Base-by-base conservation (phyloP, 1,284 basidiomycete genomes). In the Ceratobasidium sp. region DNA sequence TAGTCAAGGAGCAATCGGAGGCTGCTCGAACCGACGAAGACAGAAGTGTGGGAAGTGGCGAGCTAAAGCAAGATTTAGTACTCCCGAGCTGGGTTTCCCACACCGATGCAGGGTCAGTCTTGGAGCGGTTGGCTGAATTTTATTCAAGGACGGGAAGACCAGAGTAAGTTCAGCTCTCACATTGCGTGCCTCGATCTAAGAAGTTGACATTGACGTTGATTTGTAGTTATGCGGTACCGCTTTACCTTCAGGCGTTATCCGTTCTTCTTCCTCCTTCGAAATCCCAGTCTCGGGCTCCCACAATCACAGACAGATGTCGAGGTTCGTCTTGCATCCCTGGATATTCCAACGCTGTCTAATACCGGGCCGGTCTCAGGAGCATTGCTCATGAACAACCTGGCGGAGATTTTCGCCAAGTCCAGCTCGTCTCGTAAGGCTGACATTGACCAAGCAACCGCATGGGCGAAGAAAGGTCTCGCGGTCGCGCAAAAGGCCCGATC, bases 381-480 rank as follows among this genome's bases (percentile, higher is more conserved):
- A 7, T 87, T 91, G 65, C 78, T 92, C 15, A 92, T 93, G 91
- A 88, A 86, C 77, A 89, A 89, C 75, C 83, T 93, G 45, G 87
- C 90, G 45, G 63, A 75, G 33, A 36, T 75, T 53, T 66, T 78
- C 8, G 76, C 74, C 24, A 74, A 45, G 24, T 54, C 36, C 9
- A 73, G 33, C 33, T 54, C 36, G 41, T 76, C 31, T 48, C 65
- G 53, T 56, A 78, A 64, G 29, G 75, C 45, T 45, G 54, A 76
- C 53, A 65, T 78, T 22, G 74, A 67, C 15, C 77, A 78, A 64
- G 78, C 76, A 15, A 75, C 64, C 8, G 54, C 62, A 19, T 78
- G 78, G 78, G 74, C 73, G 9, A 62, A 73, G 24, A 77, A 78
- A 53, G 79, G 75, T 2, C 50, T 75, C 8, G 73, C 75, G 6